Evolutionary conservation across 495 filamentous ascomycete species (phyloP), one percentile per base, ranked within the genome.

Genomic region (Cladorrhinum samala): DNA sequence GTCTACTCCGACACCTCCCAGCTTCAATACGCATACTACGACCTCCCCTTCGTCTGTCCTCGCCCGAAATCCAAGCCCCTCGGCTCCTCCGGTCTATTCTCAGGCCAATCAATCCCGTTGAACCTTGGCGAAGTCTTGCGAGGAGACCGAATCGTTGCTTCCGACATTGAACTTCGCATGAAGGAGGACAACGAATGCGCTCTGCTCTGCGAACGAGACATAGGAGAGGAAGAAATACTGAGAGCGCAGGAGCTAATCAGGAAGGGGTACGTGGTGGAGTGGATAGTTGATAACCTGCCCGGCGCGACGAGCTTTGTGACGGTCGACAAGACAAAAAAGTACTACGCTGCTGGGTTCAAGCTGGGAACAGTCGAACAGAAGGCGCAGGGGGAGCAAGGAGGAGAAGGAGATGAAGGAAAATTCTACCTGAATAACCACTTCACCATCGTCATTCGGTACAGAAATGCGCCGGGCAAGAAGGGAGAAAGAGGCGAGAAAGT

Each of bases 281-380:
- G 91, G 91, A 96, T 96, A 60, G 89, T 92, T 40, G 91, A 96
- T 66, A 96, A 96, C 55, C 76, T 96, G 21, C 91, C 91, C 9
- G 91, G 91, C 7, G 91, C 91, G 38, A 95, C 91, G 3, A 91
- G 85, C 63, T 96, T 95, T 61, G 89, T 95, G 41, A 94, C 89
- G 0, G 85, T 89, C 13, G 91, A 96, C 66, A 89, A 88, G 66
- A 83, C 79, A 49, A 82, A 84, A 57, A 95, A 91, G 66, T 95
- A 95, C 69, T 96, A 95, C 64, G 89, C 91, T 19, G 84, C 91
- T 13, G 91, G 91, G n/a, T 96, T 95, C 74, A 96, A 95, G 72
- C 71, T 96, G 24, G 91, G 91, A 1, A 89, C 76, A 77, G 42
- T 83, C 82, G 0, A 68, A 78, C 7, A 85, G 81, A 14, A 77